These are phyloP conservation scores for Fomitiporia mediterranea DNA, from an alignment of 1,284 basidiomycete species.

Conservation along the genomic window DNA sequence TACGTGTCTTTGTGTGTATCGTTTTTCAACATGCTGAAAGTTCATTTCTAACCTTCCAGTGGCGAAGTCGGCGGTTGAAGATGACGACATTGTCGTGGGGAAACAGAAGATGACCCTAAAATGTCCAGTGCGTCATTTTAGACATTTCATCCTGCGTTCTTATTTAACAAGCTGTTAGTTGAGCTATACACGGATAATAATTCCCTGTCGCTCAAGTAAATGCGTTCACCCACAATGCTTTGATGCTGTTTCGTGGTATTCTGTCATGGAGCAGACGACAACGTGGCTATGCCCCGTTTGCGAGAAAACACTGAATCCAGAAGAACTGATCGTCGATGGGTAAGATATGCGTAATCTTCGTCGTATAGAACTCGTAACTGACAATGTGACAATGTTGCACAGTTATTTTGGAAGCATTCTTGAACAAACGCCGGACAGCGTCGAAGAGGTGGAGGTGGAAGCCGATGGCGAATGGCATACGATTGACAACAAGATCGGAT, in stretches of 20 bases:
- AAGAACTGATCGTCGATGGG: constrained; percentile 91
- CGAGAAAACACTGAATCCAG: constrained; percentile 70
- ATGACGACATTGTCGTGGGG: constrained; percentile 87
- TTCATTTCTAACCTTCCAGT: too few species aligned
- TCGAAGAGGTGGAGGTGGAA: constrained; percentile 93
- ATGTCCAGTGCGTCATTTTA: constrained; percentile 69
- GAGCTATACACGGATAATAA: constrained; percentile 82
- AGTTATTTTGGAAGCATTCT: constrained; percentile 86
- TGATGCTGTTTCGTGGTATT: constrained; percentile 92
- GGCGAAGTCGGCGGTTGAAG: constrained; percentile 53
- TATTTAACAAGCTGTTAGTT: constrained; percentile 44
- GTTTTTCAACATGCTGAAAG: too few species aligned
- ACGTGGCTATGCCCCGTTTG: constrained; percentile 98
- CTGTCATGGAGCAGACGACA: constrained; percentile 94
- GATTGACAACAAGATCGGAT: constrained; percentile 78
- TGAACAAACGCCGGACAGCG: constrained; percentile 65
- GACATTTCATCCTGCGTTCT: not conserved
- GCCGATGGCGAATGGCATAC: constrained; percentile 96
- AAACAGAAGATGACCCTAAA: constrained; percentile 86
- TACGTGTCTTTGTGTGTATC: constrained; percentile 1
- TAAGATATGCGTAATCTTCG: constrained; percentile 42
- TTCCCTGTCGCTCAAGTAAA: constrained; percentile 78
- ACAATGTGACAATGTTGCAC: too few species aligned
- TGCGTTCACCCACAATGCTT: constrained; percentile 96
- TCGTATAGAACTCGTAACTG: constrained; percentile 3